These are phyloP conservation scores for Cerrena zonata DNA, from an alignment of 1,284 basidiomycete species.

Conservation along the genomic window DNA sequence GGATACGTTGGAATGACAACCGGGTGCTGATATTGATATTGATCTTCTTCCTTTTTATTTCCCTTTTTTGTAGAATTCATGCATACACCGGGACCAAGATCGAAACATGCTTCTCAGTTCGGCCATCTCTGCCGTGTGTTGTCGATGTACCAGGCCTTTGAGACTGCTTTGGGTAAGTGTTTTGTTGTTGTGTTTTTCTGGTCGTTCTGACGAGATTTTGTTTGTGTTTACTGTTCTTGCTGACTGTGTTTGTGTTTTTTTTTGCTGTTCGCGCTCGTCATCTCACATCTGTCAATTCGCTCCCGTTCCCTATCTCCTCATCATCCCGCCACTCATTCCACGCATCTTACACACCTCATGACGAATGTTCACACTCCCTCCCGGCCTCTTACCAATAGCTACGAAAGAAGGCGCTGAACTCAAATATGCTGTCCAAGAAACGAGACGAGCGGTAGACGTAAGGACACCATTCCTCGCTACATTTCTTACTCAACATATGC, in stretches of 20 bases:
- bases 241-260: no score
- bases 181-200: slow-evolving; percentile 2
- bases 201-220: neutral
- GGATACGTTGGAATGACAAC: no score
- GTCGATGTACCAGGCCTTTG: slow-evolving; percentile 55
- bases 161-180: slow-evolving; percentile 31
- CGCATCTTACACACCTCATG: no score
- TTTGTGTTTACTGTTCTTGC: no score
- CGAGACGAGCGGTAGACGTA: slow-evolving; percentile 39
- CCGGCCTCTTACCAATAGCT: slow-evolving; percentile 9
- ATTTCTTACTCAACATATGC: neutral
- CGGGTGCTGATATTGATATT: no score
- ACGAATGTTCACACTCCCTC: neutral
- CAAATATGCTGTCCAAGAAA: slow-evolving; percentile 28
- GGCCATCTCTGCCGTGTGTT: slow-evolving; percentile 66
- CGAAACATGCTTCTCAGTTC: slow-evolving; percentile 59
- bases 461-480: slow-evolving; percentile 10
- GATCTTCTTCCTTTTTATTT: no score
- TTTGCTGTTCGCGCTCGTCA: no score
- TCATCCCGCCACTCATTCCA: no score
- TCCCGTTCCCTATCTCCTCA: no score
- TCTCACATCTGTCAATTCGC: no score
- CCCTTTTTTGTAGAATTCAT: slow-evolving; percentile 50
- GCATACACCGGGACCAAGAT: slow-evolving; percentile 52
- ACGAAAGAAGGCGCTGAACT: slow-evolving; percentile 20